Conservation (phyloP, 176 grass and related monocot genomes). For the Thinopyrum elongatum region DNA sequence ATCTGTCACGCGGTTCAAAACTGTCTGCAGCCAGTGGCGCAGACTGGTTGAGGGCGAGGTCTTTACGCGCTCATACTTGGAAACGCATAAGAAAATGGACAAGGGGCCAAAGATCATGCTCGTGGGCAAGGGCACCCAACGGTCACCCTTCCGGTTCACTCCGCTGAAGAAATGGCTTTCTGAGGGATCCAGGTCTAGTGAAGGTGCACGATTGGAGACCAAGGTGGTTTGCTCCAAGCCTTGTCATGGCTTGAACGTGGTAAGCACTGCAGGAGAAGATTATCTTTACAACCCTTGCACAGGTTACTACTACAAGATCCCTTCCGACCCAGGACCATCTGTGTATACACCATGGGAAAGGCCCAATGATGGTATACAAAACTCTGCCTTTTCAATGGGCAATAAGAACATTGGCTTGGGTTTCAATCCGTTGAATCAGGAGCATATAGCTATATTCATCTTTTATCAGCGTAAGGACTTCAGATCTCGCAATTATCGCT, state of each 20-base stretch:
- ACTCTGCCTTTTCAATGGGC: too few species aligned
- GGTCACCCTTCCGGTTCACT: neutral
- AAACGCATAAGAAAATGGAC: neutral
- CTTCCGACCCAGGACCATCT: neutral
- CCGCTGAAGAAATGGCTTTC: neutral
- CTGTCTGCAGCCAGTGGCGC: too few species aligned
- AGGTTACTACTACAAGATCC: neutral
- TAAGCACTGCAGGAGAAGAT: neutral
- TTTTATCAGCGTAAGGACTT: too few species aligned
- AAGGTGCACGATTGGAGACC: too few species aligned
- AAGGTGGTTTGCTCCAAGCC: neutral
- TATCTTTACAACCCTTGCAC: neutral
- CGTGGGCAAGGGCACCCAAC: neutral
- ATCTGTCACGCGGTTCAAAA: too few species aligned
- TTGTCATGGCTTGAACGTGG: neutral
- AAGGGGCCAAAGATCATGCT: neutral
- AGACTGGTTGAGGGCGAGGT: too few species aligned
- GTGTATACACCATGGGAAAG: neutral
- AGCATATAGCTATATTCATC: too few species aligned
- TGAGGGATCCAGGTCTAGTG: neutral
- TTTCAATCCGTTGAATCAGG: too few species aligned
- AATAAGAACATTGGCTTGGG: too few species aligned
- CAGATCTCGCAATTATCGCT: too few species aligned
- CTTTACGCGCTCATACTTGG: too few species aligned
- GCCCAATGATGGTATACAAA: neutral